These are phyloP conservation scores for Epichloe gansuensis DNA, from an alignment of 2,329 filamentous ascomycete genomes.

Conservation along the genomic window DNA sequence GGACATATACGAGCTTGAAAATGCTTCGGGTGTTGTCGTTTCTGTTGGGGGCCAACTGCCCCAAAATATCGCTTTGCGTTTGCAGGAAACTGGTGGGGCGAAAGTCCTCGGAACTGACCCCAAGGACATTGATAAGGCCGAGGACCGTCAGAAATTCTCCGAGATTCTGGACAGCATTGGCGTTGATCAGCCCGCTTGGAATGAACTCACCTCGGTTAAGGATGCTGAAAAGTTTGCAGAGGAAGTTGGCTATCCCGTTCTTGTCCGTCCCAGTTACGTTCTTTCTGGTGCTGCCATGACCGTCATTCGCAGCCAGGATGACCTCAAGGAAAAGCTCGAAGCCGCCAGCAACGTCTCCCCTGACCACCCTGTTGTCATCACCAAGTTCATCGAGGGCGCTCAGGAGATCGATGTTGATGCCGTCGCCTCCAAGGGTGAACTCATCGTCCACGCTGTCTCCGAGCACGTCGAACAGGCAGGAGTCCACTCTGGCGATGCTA, in stretches of 20 bases:
- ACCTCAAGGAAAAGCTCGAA: slow-evolving; percentile 89
- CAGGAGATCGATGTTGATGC: slow-evolving; percentile 94
- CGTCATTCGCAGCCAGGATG: slow-evolving; percentile 75
- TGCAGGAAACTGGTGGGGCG: slow-evolving; percentile 82
- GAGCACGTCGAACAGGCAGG: slow-evolving; percentile 96
- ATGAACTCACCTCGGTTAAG: slow-evolving; percentile 80
- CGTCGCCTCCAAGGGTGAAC: slow-evolving; percentile 73
- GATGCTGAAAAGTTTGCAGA: slow-evolving; percentile 82
- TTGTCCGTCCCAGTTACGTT: slow-evolving; percentile 90
- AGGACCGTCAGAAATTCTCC: slow-evolving; percentile 97
- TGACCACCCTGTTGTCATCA: slow-evolving; percentile 96
- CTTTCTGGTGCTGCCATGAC: slow-evolving; percentile 98
- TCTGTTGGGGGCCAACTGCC: slow-evolving; percentile 93
- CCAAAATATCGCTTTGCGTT: slow-evolving; percentile 89
- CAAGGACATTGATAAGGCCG: slow-evolving; percentile 90
- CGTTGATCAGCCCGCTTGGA: slow-evolving; percentile 95
- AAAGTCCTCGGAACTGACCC: slow-evolving; percentile 89
- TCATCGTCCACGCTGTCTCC: slow-evolving; percentile 82
- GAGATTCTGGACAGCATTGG: slow-evolving; percentile 94
- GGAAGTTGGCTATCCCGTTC: slow-evolving; percentile 79
- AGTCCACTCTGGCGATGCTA: slow-evolving; percentile 96
- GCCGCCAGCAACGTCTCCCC: slow-evolving; percentile 84
- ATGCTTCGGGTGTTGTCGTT: slow-evolving; percentile 75
- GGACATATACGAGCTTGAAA: slow-evolving; percentile 95
- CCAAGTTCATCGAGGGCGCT: slow-evolving; percentile 94